Evolutionary conservation across 2,329 filamentous ascomycete species (phyloP).

Genomic region (Onygenales sp.): DNA sequence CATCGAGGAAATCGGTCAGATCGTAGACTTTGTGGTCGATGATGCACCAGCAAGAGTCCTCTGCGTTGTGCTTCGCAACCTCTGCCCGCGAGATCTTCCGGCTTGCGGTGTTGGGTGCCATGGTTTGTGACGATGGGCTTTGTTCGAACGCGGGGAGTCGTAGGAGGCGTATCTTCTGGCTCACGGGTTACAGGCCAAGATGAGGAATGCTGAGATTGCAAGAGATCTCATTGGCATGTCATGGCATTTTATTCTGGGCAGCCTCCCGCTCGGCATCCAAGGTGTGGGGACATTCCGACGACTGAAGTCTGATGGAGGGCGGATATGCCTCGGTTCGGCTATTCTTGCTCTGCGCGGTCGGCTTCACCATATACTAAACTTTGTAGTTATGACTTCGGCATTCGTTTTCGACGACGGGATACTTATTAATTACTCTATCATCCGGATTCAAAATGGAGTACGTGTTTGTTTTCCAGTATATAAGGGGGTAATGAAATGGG

Average conservation of each 20-base stretch:
- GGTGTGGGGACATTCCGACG: not conserved
- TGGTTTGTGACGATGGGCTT: not conserved
- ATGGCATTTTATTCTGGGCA: not conserved
- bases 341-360: not conserved
- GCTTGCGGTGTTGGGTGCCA: not conserved
- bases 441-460: too few species aligned
- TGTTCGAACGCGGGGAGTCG: not conserved
- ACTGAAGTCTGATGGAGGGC: not conserved
- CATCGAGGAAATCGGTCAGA: slow-evolving; percentile 73
- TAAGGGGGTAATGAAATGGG: too few species aligned
- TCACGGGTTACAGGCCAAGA: not conserved
- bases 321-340: not conserved
- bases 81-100: slow-evolving; percentile 39
- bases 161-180: not conserved
- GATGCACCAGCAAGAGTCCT: slow-evolving; percentile 72
- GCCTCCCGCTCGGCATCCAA: not conserved
- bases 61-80: slow-evolving; percentile 66
- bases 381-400: too few species aligned
- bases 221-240: not conserved
- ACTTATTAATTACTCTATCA: too few species aligned
- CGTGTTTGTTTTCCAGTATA: too few species aligned
- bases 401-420: too few species aligned
- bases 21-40: slow-evolving; percentile 85
- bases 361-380: not conserved
- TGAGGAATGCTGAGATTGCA: not conserved